Base-by-base conservation (phyloP, 2,329 filamentous ascomycete genomes). In the Cadophora malorum region DNA sequence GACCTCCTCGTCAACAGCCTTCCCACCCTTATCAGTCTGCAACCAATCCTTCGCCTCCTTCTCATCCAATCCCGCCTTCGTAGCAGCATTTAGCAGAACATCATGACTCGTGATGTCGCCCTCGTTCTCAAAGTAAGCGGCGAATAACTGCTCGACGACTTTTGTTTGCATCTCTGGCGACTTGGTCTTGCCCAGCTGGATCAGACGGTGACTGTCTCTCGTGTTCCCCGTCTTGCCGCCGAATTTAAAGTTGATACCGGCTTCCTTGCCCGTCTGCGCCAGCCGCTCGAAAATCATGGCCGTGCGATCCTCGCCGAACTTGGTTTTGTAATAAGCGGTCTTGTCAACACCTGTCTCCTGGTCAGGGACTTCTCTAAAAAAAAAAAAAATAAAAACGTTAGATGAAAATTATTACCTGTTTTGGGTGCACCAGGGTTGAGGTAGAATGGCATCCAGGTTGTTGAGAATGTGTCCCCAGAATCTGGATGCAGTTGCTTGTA, bases 371-470 rank as follows among this genome's bases (percentile, higher is more conserved):
- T 16, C 77, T 75, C 7, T 23, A 14, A 47, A 16, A 41, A n/a
- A n/a, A 58, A 28, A 25, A 3, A 41, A 28, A 16, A 12, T 62
- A n/a, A n/a, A n/a, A n/a, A n/a, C n/a, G n/a, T n/a, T n/a, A n/a
- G n/a, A n/a, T 16, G 4, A 61, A 21, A 35, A 74, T 85, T 82
- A 67, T 82, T 76, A 73, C 83, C 83, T 60, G 77, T 80, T 56
- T 82, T 81, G 0, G 90, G 85, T 0, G 86, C 82, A 58, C 83
- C 82, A 0, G 92, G 91, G 75, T 94, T 89, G 63, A 97, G 86
- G 78, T 95, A 94, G 81, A 92, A 97, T 1, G 93, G 91, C 69
- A 86, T 84, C 91, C 92, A 97, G 69, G 84, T 85, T 16, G 91
- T 87, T 58, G 83, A 85, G 81, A 96, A 94, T 23, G 85, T 91